These are phyloP conservation scores for Botrytis elliptica DNA, from an alignment of 2,329 filamentous ascomycete genomes.

Conservation along the genomic window DNA sequence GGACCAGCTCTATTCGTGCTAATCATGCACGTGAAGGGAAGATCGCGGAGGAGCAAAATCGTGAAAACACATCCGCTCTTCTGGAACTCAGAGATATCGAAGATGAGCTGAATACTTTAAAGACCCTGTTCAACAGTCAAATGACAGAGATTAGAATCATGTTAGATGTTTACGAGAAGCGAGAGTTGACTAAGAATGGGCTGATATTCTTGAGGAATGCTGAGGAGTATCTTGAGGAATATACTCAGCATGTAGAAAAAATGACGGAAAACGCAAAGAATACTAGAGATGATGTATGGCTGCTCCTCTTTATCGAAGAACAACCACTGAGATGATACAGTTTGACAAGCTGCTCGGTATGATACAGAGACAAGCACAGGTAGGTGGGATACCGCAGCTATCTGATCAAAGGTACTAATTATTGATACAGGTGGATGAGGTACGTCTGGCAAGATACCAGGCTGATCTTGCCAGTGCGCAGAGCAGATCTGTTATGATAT, in stretches of 20 bases:
- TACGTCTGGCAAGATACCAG: neutral
- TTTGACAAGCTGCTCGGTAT: neutral
- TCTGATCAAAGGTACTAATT: neutral
- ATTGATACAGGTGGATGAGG: neutral
- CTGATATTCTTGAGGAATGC: constrained; percentile 16
- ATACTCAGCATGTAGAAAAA: constrained; percentile 5
- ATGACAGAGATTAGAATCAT: constrained; percentile 13
- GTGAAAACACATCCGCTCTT: constrained; percentile 24
- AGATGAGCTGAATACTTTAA: constrained; percentile 23
- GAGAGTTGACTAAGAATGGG: constrained; percentile 7
- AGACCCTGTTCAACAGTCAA: constrained; percentile 13
- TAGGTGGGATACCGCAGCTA: neutral
- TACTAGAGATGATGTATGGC: neutral
- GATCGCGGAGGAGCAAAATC: constrained; percentile 21
- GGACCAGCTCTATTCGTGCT: constrained; percentile 16
- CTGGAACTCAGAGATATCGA: constrained; percentile 24
- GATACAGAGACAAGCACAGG: constrained; percentile 3
- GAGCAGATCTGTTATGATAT: constrained; percentile 3
- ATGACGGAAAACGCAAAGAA: neutral
- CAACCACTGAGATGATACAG: neutral
- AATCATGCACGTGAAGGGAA: constrained; percentile 20
- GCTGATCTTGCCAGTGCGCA: constrained; percentile 1
- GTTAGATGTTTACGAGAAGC: constrained; percentile 9
- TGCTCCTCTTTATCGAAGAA: neutral
- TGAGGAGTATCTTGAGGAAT: constrained; percentile 16